phyloP scores from a whole-genome alignment of 2,329 filamentous ascomycete species.

The Escovopsis sp. region DNA sequence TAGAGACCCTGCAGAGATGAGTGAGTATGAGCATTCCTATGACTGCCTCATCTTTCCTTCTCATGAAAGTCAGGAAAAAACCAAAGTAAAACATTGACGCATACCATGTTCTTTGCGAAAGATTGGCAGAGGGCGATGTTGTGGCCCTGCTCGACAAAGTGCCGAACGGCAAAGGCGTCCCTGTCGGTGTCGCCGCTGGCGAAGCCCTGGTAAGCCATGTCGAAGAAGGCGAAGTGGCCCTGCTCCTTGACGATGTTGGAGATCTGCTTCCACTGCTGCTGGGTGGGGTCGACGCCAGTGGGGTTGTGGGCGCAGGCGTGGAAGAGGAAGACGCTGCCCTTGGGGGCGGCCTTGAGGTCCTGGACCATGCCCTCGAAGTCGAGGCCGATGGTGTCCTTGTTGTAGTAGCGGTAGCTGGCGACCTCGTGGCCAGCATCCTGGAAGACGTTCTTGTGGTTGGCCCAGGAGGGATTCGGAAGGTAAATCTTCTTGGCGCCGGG shows the following conservation, averaged over 20 bases:
- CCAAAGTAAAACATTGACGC: no score
- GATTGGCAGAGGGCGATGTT: slow-evolving; percentile 78
- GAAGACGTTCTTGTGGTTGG: slow-evolving; percentile 86
- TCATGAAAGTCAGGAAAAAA: no score
- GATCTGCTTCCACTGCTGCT: slow-evolving; percentile 86
- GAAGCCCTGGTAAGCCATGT: slow-evolving; percentile 99
- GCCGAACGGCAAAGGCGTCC: slow-evolving; percentile 83
- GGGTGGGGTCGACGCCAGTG: slow-evolving; percentile 85
- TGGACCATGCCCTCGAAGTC: slow-evolving; percentile 89
- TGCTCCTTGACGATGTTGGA: slow-evolving; percentile 72
- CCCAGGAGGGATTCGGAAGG: slow-evolving; percentile 75
- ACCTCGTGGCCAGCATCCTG: slow-evolving; percentile 81
- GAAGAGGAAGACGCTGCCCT: slow-evolving; percentile 78
- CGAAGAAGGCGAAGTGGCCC: slow-evolving; percentile 90
- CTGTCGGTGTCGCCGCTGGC: slow-evolving; percentile 81
- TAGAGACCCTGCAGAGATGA: slow-evolving; percentile 64
- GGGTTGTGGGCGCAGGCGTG: slow-evolving; percentile 98
- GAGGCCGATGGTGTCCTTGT: slow-evolving; percentile 95
- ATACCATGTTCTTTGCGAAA: slow-evolving; percentile 98
- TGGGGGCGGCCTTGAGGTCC: slow-evolving; percentile 79
- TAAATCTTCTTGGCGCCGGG: slow-evolving; percentile 89
- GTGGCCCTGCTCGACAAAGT: slow-evolving; percentile 90
- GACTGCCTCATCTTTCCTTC: no score
- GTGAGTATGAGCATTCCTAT: neutral
- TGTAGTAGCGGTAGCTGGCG: slow-evolving; percentile 95